These are phyloP conservation scores for Pseudonitzschia pungens DNA, from an alignment of 108 stramenopile genomes.

Conservation along the genomic window DNA sequence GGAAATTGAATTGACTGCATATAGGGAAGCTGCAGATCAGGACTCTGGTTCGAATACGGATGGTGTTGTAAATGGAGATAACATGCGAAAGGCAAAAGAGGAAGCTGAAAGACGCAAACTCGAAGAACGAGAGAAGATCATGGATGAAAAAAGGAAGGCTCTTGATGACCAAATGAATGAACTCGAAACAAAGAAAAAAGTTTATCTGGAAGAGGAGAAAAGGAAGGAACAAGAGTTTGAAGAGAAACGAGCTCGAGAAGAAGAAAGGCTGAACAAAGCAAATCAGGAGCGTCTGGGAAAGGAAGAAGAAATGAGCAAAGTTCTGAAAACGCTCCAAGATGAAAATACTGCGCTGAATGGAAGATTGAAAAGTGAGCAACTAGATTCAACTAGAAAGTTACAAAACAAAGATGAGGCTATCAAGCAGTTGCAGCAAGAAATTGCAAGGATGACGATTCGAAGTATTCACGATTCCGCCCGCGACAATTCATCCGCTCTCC, in stretches of 20 bases:
- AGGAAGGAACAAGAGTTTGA: conserved; percentile 20
- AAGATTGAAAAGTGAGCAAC: conserved; percentile 37
- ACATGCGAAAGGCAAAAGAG: conserved; percentile 18
- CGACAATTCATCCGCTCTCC: conserved; percentile 11
- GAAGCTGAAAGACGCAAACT: conserved; percentile 26
- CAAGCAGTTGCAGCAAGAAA: conserved; percentile 16
- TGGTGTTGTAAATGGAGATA: conserved; percentile 13
- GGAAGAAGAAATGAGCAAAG: conserved; percentile 22
- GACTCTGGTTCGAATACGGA: conserved; percentile 3
- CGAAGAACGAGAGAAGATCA: conserved; percentile 28
- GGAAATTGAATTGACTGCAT: conserved; percentile 31
- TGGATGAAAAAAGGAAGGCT: conserved; percentile 26
- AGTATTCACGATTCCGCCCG: conserved; percentile 12
- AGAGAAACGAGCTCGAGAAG: conserved; percentile 9
- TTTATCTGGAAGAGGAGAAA: conserved; percentile 18
- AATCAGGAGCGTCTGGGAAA: conserved; percentile 2
- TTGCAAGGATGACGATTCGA: conserved; percentile 13
- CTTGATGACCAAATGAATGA: conserved; percentile 27
- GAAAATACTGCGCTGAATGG: conserved; percentile 30
- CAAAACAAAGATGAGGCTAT: conserved; percentile 26
- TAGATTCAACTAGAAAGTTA: conserved; percentile 27
- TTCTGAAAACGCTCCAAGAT: conserved; percentile 17
- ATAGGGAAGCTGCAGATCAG: conserved; percentile 27
- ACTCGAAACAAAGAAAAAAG: conserved; percentile 27
- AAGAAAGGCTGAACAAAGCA: conserved; percentile 11